Percentiles rank a stretch among this genome's conserved stretches.
These are phyloP conservation scores for Phialophora tarda DNA, from an alignment of 2,329 filamentous ascomycete species.

Conservation along the genomic window DNA sequence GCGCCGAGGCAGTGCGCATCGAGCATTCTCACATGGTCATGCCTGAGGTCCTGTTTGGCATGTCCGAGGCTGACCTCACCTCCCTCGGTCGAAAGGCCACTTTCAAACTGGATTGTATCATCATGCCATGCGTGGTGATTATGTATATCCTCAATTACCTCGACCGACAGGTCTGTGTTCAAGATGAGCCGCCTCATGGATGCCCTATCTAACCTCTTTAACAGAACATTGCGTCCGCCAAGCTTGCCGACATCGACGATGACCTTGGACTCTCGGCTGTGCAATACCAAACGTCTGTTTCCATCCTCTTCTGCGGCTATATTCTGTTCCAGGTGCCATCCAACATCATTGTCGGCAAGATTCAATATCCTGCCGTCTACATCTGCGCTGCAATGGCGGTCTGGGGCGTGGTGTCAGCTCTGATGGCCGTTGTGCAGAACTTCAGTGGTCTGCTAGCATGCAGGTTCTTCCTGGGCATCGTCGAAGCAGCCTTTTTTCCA, in stretches of 20 bases:
- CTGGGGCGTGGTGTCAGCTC: constrained; percentile 66
- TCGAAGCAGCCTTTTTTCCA: constrained; percentile 67
- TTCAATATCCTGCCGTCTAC: constrained; percentile 58
- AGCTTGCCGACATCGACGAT: constrained; percentile 57
- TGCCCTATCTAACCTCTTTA: neutral
- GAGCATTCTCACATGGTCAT: constrained; percentile 24
- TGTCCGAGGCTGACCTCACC: constrained; percentile 24
- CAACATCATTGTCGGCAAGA: constrained; percentile 59
- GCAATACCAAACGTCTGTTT: constrained; percentile 49
- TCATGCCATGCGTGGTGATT: constrained; percentile 28
- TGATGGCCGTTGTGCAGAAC: constrained; percentile 59
- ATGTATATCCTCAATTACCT: constrained; percentile 63
- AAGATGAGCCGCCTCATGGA: neutral
- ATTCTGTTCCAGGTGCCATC: constrained; percentile 62
- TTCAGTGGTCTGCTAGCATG: constrained; percentile 61
- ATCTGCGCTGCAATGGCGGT: constrained; percentile 61
- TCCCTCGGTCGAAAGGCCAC: constrained; percentile 28
- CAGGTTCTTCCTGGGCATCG: constrained; percentile 66
- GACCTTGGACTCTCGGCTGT: constrained; percentile 47
- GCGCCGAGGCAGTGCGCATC: constrained; percentile 26
- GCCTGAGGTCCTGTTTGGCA: constrained; percentile 24
- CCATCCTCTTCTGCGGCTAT: constrained; percentile 63
- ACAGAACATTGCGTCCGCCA: constrained; percentile 63
- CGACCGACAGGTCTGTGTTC: constrained; percentile 48
- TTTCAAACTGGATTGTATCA: constrained; percentile 30